Percentiles rank a stretch among this genome's conserved stretches.
Evolutionary conservation across 495 filamentous ascomycete genomes (phyloP).

Genomic region (Xylaria castorea): DNA sequence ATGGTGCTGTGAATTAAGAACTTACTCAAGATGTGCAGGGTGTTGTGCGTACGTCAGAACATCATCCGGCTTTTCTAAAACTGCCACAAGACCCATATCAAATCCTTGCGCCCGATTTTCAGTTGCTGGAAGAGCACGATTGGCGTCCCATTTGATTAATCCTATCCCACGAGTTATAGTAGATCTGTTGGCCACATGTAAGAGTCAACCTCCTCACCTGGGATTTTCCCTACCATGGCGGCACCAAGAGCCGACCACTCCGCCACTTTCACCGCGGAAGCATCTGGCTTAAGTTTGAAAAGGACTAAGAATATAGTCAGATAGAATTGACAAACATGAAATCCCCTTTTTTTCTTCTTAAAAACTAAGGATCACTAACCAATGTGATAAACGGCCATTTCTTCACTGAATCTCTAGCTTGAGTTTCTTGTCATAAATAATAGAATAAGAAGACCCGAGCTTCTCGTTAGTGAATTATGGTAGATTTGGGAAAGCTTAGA

Average conservation of each 20-base stretch:
- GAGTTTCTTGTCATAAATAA: not conserved
- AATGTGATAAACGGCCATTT: not conserved
- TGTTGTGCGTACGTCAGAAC: constrained; percentile 1
- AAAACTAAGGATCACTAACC: not conserved
- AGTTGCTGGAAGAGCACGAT: not conserved
- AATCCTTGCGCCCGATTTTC: not conserved
- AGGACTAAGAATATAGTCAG: not conserved
- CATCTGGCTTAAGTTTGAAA: not conserved
- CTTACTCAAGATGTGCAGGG: not conserved
- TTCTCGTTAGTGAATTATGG: not conserved
- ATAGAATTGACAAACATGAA: not conserved
- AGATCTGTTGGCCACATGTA: not conserved
- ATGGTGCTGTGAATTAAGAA: not conserved
- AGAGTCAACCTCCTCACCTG: not conserved
- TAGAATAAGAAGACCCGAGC: not conserved
- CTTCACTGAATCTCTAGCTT: not conserved
- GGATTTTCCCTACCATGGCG: not conserved
- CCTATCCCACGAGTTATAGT: not conserved
- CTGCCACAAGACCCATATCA: not conserved
- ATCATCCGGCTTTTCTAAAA: not conserved
- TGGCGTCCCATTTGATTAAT: constrained; percentile 1
- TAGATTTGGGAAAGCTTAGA: not conserved
- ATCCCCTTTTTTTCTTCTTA: not conserved
- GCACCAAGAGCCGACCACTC: constrained; percentile 1
- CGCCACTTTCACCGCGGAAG: not conserved